Base-by-base conservation (phyloP, 352 stramenopile species). In the Pythium apleroticum region DNA sequence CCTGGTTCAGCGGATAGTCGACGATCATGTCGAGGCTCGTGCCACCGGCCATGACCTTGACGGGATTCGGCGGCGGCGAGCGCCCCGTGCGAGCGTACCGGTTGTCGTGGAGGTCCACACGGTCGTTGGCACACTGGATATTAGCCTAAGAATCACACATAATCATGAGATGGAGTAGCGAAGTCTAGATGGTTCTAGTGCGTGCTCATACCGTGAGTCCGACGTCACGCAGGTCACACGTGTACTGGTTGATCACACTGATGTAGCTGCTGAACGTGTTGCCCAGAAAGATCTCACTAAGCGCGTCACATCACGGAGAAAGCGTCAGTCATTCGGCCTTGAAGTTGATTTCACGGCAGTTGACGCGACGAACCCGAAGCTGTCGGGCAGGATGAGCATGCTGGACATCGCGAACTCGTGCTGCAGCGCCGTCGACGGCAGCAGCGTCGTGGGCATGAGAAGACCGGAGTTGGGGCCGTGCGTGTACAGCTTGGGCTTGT, bases 201-300 rank as follows among this genome's bases (percentile, higher is more conserved):
- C n/a, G n/a, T n/a, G n/a, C n/a, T 41, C 62, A 17, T 53, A 87
- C 78, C 5, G 81, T 90, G 7, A 95, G 68, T 0, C 82, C 77
- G 7, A 95, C 87, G 63, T 95, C 81, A 14, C 81, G 77, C 25
- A 95, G 52, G 20, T 93, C 82, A 27, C 81, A 93, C 35, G 80
- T 76, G 69, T 91, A 95, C 57, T 88, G 87, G 71, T 97, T 97
- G 57, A 97, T 92, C 20, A 97, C 89, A 60, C 81, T 94, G 72
- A 97, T 96, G 74, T 97, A 97, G 73, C 89, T 96, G 75, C 86
- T 96, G 65, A 97, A 97, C 22, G 85, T 96, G 74, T 97, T 95
- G 66, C 90, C 90, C 53, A 96, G 73, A 63, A 96, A 97, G 52
- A 97, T 97, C 69, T 97, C 90, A 28, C 87, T 95, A 50, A n/a